These are phyloP conservation scores for Protostelium mycophagum DNA, from an alignment of 78 protist species.

Conservation along the genomic window DNA sequence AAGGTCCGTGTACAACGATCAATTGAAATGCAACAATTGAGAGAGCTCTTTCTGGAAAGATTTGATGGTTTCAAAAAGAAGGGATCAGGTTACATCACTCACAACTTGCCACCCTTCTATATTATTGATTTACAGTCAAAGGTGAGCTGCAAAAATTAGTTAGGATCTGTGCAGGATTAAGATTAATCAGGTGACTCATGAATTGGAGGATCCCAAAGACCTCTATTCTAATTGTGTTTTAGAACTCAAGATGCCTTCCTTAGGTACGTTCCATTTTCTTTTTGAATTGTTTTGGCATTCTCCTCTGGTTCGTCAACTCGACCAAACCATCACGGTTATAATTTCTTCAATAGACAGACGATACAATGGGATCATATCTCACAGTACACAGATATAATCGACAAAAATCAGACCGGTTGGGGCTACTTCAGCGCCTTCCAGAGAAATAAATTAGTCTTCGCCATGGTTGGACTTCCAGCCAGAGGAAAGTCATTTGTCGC, in stretches of 20 bases:
- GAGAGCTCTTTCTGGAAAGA: neutral
- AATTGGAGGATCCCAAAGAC: conserved; percentile 39
- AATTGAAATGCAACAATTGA: neutral
- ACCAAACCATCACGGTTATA: neutral
- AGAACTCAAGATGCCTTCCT: neutral
- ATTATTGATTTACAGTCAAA: neutral
- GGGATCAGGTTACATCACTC: neutral
- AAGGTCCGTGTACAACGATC: neutral
- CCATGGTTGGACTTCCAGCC: conserved; percentile 86
- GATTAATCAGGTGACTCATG: conserved; percentile 29
- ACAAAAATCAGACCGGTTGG: neutral
- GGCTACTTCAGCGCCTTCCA: neutral
- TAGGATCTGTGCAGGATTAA: no score
- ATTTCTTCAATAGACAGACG: no score
- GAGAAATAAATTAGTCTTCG: conserved; percentile 57
- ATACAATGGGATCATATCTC: no score
- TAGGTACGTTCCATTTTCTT: neutral
- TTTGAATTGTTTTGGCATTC: no score
- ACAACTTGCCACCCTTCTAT: neutral
- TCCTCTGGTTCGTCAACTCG: no score
- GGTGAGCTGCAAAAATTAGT: neutral
- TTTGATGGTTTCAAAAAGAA: neutral
- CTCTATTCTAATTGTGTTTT: conserved; percentile 48
- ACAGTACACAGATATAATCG: neutral
- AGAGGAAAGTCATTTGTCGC: conserved; percentile 79